A percentile compares a stretch with the other conserved stretches of the same genome.
phyloP scores from a whole-genome alignment of 352 stramenopile genomes.

The Phytophthora kernoviae region DNA sequence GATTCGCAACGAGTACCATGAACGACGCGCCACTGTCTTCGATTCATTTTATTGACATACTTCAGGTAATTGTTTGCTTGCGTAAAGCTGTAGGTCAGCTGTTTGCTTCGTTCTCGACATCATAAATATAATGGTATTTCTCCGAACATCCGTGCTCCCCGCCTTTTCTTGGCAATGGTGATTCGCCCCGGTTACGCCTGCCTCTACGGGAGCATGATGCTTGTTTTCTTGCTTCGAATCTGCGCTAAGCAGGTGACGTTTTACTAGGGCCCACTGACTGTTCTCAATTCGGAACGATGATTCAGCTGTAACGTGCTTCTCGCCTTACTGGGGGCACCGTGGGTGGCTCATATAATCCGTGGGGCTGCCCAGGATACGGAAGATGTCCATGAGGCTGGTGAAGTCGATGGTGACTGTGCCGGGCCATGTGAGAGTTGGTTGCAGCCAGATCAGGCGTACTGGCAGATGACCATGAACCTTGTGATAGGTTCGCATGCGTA shows the following conservation, averaged over 20 bases:
- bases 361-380: conserved; percentile 18
- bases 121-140: conserved; percentile 40
- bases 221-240: conserved; percentile 8
- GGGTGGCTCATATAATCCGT: conserved; percentile 32
- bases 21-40: background rate
- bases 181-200: too few relatives aligned
- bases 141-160: conserved; percentile 4
- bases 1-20: too few relatives aligned
- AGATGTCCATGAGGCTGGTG: conserved; percentile 19
- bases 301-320: conserved; percentile 33
- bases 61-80: conserved; percentile 13
- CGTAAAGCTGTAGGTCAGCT: conserved; percentile 7
- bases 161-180: background rate
- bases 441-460: conserved; percentile 26
- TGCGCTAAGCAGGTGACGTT: conserved; percentile 8
- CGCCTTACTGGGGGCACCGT: conserved; percentile 19
- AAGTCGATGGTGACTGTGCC: conserved; percentile 33
- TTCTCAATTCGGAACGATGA: too few relatives aligned
- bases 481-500: conserved; percentile 43
- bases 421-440: conserved; percentile 20
- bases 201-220: conserved; percentile 8
- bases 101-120: conserved; percentile 27
- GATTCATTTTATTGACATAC: conserved; percentile 23
- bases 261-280: background rate
- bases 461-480: conserved; percentile 42